These are phyloP conservation scores for Xerocomus brunneocitrinus DNA, from an alignment of 768 basidiomycete species.

Conservation along the genomic window DNA sequence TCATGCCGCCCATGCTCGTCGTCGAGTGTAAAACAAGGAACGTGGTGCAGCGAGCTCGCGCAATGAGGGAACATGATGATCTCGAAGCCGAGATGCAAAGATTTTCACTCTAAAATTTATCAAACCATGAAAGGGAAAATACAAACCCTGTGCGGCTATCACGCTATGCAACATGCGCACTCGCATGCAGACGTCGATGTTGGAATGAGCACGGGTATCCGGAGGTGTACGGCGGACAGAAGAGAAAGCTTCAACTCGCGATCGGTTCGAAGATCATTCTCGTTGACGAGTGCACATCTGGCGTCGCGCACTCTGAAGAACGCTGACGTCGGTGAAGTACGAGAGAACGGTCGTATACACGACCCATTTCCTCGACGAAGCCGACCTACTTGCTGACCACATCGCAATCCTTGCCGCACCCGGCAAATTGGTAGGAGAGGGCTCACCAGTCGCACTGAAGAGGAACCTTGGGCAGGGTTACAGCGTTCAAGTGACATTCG, in stretches of 20 bases:
- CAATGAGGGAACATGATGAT: no score
- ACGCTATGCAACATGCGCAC: no score
- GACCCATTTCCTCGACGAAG: conserved; percentile 80
- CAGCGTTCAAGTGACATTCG: conserved; percentile 52
- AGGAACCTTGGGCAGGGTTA: conserved; percentile 69
- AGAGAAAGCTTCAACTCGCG: conserved; percentile 78
- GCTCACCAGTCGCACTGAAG: conserved; percentile 72
- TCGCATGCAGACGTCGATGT: no score
- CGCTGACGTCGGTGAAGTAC: conserved; percentile 59
- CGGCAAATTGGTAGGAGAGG: conserved; percentile 68
- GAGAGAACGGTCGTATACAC: conserved; percentile 72
- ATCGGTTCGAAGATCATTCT: conserved; percentile 68
- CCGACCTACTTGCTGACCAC: conserved; percentile 70
- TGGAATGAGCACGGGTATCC: no score
- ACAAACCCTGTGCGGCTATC: no score
- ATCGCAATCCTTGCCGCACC: conserved; percentile 74
- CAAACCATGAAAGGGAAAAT: no score
- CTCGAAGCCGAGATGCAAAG: no score
- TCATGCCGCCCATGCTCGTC: no score
- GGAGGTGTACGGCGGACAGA: conserved; percentile 56
- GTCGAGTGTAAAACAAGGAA: no score
- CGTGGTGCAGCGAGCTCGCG: no score
- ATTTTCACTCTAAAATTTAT: no score
- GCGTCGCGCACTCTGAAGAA: conserved; percentile 72
- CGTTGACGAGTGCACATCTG: conserved; percentile 73